Evolutionary conservation across 352 stramenopile genomes (phyloP).

Genomic region (Phytopythium boreale): DNA sequence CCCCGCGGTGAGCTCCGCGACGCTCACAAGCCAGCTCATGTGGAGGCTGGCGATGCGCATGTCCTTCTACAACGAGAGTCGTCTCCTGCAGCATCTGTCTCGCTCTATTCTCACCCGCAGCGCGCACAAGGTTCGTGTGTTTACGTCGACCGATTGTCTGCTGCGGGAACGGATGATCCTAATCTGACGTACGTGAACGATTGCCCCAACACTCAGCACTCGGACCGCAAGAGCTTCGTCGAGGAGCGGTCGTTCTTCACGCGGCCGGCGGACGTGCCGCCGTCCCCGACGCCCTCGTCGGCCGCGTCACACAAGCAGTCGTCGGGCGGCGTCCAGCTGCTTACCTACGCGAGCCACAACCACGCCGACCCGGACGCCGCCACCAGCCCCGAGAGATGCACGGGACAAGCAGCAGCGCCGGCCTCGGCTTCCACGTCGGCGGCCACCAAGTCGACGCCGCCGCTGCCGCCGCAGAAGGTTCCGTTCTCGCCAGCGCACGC

Average conservation of each 20-base stretch:
- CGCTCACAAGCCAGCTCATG: constrained; percentile 53
- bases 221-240: constrained; percentile 8
- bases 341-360: background rate
- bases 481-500: constrained; percentile 22
- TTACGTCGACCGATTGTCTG: background rate
- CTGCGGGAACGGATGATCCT: too few species aligned
- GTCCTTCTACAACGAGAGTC: constrained; percentile 64
- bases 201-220: background rate
- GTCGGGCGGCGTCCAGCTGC: background rate
- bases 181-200: background rate
- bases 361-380: constrained; percentile 21
- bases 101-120: constrained; percentile 56
- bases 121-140: constrained; percentile 39
- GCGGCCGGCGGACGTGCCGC: background rate
- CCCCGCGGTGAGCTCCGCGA: constrained; percentile 10
- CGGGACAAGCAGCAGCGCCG: constrained; percentile 6
- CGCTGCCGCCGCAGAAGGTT: constrained; percentile 8
- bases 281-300: background rate
- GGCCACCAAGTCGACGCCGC: constrained; percentile 9
- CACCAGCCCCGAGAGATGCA: constrained; percentile 19
- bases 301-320: background rate
- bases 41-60: constrained; percentile 64
- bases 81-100: constrained; percentile 64
- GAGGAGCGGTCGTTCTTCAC: constrained; percentile 11
- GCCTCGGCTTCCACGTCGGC: constrained; percentile 7